Evolutionary conservation across 1,284 basidiomycete species (phyloP), one percentile per base, ranked within the genome.

Genomic region (Schizophyllum commune): DNA sequence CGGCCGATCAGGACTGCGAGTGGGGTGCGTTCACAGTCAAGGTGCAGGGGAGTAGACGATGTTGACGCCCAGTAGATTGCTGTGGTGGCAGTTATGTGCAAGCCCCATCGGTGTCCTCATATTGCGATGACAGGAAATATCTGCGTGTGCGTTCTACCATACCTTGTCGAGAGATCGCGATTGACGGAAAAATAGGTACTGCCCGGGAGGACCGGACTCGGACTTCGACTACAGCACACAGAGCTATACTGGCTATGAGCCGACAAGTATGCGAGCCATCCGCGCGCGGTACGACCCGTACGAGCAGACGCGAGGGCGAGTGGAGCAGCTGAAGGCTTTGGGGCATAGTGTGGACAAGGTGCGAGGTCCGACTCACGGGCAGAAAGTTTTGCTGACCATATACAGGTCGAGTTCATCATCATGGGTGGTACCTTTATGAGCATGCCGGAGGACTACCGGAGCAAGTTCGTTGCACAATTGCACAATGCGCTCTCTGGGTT

Each of bases 351-450:
- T 98, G 1, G 97, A 99, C 77, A 99, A 99, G 83, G 94, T 90
- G 60, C 59, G 74, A 61, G 32, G 17, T 9, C 47, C 32, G 20
- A 11, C 33, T 13, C 58, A 5, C 27, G 34, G 33, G 54, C 52
- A 19, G 17, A 47, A 32, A 61, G 19, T 32, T 5, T 62, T 19
- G 21, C n/a, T n/a, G 19, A 20, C 55, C 15, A 56, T 39, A 55
- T 19, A 21, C 65, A 93, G 91, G 91, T 99, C 56, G 96, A 99
- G 72, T 98, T 98, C 71, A 99, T 99, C 66, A 83, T 99, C 68
- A 99, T 99, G 96, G 97, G 96, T 34, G 96, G 96, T 55, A 99
- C 96, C 4, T 99, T 99, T 75, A 98, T 99, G 96, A 97, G 94
- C 68, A 95, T 98, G 86, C 90, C 96, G 21, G 94, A 98, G 74